phyloP scores from a whole-genome alignment of 495 filamentous ascomycete genomes.

The Penicillium nucicola region DNA sequence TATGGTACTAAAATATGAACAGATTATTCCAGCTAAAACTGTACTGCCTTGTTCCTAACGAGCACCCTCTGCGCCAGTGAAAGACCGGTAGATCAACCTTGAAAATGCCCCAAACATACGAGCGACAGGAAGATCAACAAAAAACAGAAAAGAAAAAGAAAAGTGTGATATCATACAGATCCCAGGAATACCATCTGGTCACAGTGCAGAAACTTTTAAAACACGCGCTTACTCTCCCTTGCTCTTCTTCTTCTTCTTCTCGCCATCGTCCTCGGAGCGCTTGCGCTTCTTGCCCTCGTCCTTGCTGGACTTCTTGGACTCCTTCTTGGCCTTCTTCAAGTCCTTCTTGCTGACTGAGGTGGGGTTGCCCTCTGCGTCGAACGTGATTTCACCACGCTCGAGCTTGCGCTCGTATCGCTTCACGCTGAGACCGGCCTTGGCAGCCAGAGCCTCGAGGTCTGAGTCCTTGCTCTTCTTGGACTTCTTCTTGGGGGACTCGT shows the following conservation, averaged over 20 bases:
- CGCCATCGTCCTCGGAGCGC: conserved; percentile 46
- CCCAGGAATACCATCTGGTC: conserved; percentile 30
- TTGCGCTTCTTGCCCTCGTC: conserved; percentile 56
- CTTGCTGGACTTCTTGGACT: conserved; percentile 53
- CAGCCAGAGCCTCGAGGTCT: conserved; percentile 55
- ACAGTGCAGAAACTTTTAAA: conserved; percentile 32
- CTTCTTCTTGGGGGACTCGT: conserved; percentile 32
- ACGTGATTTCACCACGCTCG: conserved; percentile 62
- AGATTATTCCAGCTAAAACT: conserved; percentile 32
- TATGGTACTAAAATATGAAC: conserved; percentile 24
- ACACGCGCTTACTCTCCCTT: conserved; percentile 42
- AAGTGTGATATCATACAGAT: conserved; percentile 51
- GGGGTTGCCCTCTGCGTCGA: conserved; percentile 56
- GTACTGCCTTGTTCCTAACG: conserved; percentile 35
- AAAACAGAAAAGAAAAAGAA: conserved; percentile 24
- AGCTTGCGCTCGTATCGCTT: conserved; percentile 70
- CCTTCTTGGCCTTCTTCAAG: conserved; percentile 71
- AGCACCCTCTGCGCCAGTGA: conserved; percentile 30
- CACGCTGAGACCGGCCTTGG: conserved; percentile 61
- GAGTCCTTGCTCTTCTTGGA: conserved; percentile 50
- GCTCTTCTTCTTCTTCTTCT: conserved; percentile 61
- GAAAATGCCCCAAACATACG: conserved; percentile 45
- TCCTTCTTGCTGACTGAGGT: conserved; percentile 69
- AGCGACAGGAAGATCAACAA: conserved; percentile 24
- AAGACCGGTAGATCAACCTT: conserved; percentile 36